phyloP scores from a whole-genome alignment of 257 asterid genomes.

The Vinca minor region DNA sequence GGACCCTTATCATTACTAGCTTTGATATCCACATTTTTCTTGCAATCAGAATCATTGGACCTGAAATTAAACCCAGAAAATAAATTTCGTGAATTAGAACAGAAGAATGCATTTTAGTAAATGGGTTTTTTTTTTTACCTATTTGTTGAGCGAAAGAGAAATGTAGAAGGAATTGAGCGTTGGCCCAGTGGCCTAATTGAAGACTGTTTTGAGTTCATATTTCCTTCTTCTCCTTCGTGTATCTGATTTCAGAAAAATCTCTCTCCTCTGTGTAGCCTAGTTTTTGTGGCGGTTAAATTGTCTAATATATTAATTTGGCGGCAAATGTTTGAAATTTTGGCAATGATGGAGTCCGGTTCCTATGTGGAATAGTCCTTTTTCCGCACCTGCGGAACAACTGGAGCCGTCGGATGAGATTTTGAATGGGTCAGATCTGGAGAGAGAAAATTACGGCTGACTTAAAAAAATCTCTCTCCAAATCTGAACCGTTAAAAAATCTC shows the following conservation, averaged over 20 bases:
- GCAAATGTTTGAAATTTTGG: constrained; percentile 1
- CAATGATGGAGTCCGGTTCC: too few relatives aligned
- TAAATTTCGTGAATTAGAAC: too few relatives aligned
- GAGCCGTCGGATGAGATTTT: too few relatives aligned
- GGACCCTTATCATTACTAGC: constrained; percentile 33
- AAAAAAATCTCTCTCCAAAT: too few relatives aligned
- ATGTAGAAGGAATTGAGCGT: constrained; percentile 53
- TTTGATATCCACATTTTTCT: constrained; percentile 24
- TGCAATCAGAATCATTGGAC: constrained; percentile 24
- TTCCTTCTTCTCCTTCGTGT: background rate
- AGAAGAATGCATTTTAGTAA: background rate
- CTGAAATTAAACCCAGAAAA: constrained; percentile 14
- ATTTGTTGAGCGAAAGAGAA: constrained; percentile 42
- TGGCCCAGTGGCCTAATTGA: constrained; percentile 51
- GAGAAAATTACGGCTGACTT: too few relatives aligned
- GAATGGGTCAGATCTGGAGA: too few relatives aligned
- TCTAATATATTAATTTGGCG: background rate
- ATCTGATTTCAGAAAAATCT: background rate
- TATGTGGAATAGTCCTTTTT: too few relatives aligned
- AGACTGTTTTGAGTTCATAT: constrained; percentile 32
- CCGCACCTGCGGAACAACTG: too few relatives aligned
- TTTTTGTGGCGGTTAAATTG: background rate
- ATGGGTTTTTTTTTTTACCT: constrained; percentile 24
- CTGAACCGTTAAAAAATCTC: too few relatives aligned
- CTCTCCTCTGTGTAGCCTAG: background rate